Conservation (phyloP, 352 stramenopile species). For the Thalassiosira hispida region DNA sequence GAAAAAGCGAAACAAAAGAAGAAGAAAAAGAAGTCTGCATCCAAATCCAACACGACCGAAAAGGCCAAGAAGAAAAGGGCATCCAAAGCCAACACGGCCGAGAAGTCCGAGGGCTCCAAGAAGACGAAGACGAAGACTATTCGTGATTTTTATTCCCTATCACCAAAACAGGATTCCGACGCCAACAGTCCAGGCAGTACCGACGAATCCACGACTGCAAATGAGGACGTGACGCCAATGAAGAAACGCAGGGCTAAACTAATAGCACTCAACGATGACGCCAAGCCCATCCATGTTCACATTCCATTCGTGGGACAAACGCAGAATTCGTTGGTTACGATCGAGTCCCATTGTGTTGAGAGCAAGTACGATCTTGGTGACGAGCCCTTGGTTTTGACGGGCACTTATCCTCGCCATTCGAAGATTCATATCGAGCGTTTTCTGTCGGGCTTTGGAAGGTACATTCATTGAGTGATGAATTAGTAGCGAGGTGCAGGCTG, state of each 20-base stretch:
- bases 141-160: conserved; percentile 7
- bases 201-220: background rate
- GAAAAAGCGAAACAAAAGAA: background rate
- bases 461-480: conserved; percentile 21
- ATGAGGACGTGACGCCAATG: background rate
- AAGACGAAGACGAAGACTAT: background rate
- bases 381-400: conserved; percentile 4
- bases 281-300: conserved; percentile 10
- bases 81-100: too few species aligned
- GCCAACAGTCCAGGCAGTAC: background rate
- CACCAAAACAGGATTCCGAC: background rate
- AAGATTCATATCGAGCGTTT: conserved; percentile 18
- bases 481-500: background rate
- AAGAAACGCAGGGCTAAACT: conserved; percentile 7
- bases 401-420: conserved; percentile 2
- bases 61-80: too few species aligned
- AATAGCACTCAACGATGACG: conserved; percentile 5
- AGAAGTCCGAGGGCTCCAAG: too few species aligned
- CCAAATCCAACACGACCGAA: too few species aligned
- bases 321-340: background rate
- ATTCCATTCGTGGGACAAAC: conserved; percentile 7
- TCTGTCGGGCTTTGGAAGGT: conserved; percentile 33
- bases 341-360: conserved; percentile 7
- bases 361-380: conserved; percentile 11
- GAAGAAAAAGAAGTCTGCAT: conserved; percentile 2